Conservation (phyloP, 805 yeast species). For the Wickerhamomyces alni region DNA sequence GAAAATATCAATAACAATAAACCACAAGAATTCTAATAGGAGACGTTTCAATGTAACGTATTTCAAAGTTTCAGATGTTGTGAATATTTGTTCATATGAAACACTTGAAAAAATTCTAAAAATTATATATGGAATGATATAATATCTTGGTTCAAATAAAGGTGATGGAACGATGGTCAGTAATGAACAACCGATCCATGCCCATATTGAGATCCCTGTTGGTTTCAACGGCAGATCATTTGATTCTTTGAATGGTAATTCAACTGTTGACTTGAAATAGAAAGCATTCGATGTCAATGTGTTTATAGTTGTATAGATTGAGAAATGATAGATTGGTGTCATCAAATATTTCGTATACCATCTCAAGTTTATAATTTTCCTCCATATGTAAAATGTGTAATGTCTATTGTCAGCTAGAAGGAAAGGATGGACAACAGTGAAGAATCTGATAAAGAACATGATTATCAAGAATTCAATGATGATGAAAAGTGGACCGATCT, state of each 20-base stretch:
- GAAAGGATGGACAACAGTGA: slow-evolving; percentile 83
- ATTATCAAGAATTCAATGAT: slow-evolving; percentile 31
- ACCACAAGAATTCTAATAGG: slow-evolving; percentile 57
- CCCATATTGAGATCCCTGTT: slow-evolving; percentile 41
- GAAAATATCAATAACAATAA: slow-evolving; percentile 44
- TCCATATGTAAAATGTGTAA: slow-evolving; percentile 82
- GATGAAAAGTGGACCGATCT: slow-evolving; percentile 23
- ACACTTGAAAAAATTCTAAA: slow-evolving; percentile 60
- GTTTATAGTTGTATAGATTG: slow-evolving; percentile 31
- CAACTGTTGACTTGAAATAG: slow-evolving; percentile 28
- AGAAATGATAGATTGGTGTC: slow-evolving; percentile 69
- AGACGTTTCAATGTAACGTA: slow-evolving; percentile 30
- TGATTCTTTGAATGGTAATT: slow-evolving; percentile 30
- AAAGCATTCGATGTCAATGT: slow-evolving; percentile 29
- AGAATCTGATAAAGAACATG: slow-evolving; percentile 43
- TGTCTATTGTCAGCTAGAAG: slow-evolving; percentile 92
- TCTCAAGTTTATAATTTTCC: slow-evolving; percentile 48
- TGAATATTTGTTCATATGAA: slow-evolving; percentile 23
- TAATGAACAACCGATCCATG: slow-evolving; percentile 45
- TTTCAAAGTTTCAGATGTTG: slow-evolving; percentile 11
- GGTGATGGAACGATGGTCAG: slow-evolving; percentile 83
- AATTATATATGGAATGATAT: slow-evolving; percentile 70
- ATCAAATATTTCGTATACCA: slow-evolving; percentile 42
- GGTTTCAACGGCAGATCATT: slow-evolving; percentile 33
- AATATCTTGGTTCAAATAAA: slow-evolving; percentile 89